Percentiles rank a stretch among this genome's conserved stretches.
Evolutionary conservation across 345 rosid genomes (phyloP).

Genomic region (Reutealis trisperma): DNA sequence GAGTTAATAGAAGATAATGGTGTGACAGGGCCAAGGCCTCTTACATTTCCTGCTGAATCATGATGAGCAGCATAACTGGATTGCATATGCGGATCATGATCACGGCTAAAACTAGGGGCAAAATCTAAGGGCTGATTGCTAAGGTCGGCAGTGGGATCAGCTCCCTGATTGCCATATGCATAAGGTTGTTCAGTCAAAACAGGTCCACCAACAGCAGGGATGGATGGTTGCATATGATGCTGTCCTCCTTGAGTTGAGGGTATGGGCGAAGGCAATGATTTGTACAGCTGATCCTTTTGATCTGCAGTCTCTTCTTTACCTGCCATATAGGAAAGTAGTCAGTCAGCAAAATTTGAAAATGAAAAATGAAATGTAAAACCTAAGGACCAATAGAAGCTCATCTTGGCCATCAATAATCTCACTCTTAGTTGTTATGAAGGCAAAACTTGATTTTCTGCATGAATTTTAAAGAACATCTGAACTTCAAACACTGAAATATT

Average conservation of each 20-base stretch:
- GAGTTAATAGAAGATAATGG: slow-evolving; percentile 42
- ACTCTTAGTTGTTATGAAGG: slow-evolving; percentile 4
- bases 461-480: not conserved
- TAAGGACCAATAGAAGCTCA: slow-evolving; percentile 3
- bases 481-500: not conserved
- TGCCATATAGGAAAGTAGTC: slow-evolving; percentile 36
- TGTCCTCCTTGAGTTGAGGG: slow-evolving; percentile 50
- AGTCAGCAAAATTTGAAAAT: slow-evolving; percentile 15
- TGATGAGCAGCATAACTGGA: slow-evolving; percentile 50
- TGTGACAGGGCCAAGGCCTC: slow-evolving; percentile 38
- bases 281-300: slow-evolving; percentile 37
- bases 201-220: slow-evolving; percentile 46
- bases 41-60: slow-evolving; percentile 39
- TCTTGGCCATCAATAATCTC: slow-evolving; percentile 7
- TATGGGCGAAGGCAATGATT: slow-evolving; percentile 36
- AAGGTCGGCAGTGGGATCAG: slow-evolving; percentile 49
- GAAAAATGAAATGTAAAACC: not conserved
- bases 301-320: slow-evolving; percentile 45
- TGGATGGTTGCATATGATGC: slow-evolving; percentile 42
- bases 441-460: not conserved
- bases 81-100: slow-evolving; percentile 46
- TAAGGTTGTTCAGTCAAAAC: slow-evolving; percentile 45
- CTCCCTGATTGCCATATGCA: slow-evolving; percentile 58
- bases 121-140: slow-evolving; percentile 73
- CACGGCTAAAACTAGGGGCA: slow-evolving; percentile 53